Percentiles rank a stretch among this genome's conserved stretches.
These are phyloP conservation scores for Sechiopsis laciniata DNA, from an alignment of 306 rosid genomes.

Conservation along the genomic window DNA sequence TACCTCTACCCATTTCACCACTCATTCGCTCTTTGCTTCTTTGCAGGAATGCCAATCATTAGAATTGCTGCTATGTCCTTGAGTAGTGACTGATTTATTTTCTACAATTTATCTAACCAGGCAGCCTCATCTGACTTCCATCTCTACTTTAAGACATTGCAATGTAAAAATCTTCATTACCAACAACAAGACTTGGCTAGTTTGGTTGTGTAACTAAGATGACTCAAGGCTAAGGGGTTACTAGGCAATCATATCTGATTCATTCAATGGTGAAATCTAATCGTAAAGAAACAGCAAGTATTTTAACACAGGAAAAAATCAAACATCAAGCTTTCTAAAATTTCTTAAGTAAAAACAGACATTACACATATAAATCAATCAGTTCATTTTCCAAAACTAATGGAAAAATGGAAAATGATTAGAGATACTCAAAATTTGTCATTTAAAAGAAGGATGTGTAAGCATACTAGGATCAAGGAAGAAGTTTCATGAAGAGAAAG, in stretches of 20 bases:
- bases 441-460: not conserved
- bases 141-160: not conserved
- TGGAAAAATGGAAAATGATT: slow-evolving; percentile 15
- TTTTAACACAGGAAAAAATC: not conserved
- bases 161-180: not conserved
- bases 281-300: not conserved
- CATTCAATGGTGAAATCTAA: not conserved
- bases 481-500: not conserved
- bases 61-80: not conserved
- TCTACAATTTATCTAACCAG: not conserved
- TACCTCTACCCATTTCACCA: not conserved
- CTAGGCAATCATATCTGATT: not conserved
- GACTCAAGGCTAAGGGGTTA: not conserved
- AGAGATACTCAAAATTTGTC: slow-evolving; percentile 3
- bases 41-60: not conserved
- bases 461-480: slow-evolving; percentile 1
- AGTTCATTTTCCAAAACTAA: slow-evolving; percentile 8
- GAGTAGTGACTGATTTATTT: not conserved
- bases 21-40: not conserved
- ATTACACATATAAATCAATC: slow-evolving; percentile 13
- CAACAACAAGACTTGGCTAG: not conserved
- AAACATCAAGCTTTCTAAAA: not conserved
- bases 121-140: too few species aligned
- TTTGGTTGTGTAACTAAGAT: not conserved
- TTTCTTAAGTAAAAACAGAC: slow-evolving; percentile 12